Evolutionary conservation across 2,329 filamentous ascomycete genomes (phyloP), one percentile per base, ranked within the genome.

Genomic region (Penicillium sp.): DNA sequence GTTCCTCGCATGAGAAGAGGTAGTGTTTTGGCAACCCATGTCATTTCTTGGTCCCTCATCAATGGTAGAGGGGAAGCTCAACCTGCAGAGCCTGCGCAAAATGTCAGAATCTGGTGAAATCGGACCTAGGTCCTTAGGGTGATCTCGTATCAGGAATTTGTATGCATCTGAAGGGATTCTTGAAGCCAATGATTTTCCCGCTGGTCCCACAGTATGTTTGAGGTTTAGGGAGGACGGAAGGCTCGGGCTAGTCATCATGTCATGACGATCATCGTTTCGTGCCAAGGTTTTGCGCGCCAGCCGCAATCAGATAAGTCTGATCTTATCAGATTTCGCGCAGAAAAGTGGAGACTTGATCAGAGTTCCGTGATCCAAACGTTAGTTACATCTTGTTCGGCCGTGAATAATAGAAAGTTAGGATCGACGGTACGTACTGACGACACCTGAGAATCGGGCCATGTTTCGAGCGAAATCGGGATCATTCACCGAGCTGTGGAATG

Each of bases 281-380:
- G 37, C 29, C 14, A 35, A n/a, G 16, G 10, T 25, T 29, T 42
- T 26, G 35, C n/a, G 27, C 21, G 33, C 14, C 16, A 50, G 21
- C 45, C 45, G 45, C 26, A 19, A 45, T 55, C 53, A 55, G 47
- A 46, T 50, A 31, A 55, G 26, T 51, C 35, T 25, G 8, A 5
- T 13, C 14, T 33, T 52, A 52, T 52, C 35, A 25, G 48, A 52
- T 52, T 31, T 19, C 23, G 11, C n/a, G 23, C 31, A 43, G 33
- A 37, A 51, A 14, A 47, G 23, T 48, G 48, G 33, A 37, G 33
- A 16, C 19, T 13, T 26, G 9, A 47, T 33, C 54, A 51, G 43
- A 50, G 48, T 47, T 51, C 33, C 29, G 27, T 26, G 37, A 45
- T 11, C 25, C 39, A 31, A 9, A 16, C n/a, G 19, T 16, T 55